These are phyloP conservation scores for Boletus albobrunnescens DNA, from an alignment of 1,284 basidiomycete species.

Conservation along the genomic window DNA sequence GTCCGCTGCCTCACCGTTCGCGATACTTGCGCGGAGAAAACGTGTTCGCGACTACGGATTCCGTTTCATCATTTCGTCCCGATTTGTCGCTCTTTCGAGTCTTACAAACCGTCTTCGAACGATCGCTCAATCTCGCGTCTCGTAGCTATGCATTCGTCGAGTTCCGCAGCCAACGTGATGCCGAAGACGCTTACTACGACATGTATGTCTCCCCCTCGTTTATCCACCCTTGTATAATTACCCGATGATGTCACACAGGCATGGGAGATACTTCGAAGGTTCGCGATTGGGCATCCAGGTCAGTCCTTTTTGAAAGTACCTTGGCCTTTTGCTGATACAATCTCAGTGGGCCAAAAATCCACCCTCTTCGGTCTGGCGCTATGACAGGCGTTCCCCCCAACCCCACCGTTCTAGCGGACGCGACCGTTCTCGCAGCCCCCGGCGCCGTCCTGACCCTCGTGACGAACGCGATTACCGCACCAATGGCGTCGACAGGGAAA, in stretches of 20 bases:
- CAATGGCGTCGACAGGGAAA: slow-evolving; percentile 42
- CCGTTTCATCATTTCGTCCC: slow-evolving; percentile 29
- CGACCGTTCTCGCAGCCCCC: slow-evolving; percentile 45
- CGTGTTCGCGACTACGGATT: slow-evolving; percentile 26
- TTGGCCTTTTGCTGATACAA: not conserved
- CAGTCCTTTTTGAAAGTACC: slow-evolving; percentile 14
- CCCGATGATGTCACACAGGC: slow-evolving; percentile 47
- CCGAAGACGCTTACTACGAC: slow-evolving; percentile 87
- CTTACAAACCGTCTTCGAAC: slow-evolving; percentile 32
- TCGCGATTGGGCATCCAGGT: slow-evolving; percentile 79
- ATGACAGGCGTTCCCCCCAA: slow-evolving; percentile 59
- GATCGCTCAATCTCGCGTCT: slow-evolving; percentile 66
- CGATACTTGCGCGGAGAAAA: slow-evolving; percentile 25
- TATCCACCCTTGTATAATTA: slow-evolving; percentile 10
- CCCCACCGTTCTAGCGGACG: slow-evolving; percentile 44
- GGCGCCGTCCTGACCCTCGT: slow-evolving; percentile 34
- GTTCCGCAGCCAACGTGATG: slow-evolving; percentile 78
- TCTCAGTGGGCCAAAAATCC: slow-evolving; percentile 87
- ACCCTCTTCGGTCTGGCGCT: slow-evolving; percentile 83
- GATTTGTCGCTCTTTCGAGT: slow-evolving; percentile 31
- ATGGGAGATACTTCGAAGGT: slow-evolving; percentile 80
- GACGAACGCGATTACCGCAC: slow-evolving; percentile 42
- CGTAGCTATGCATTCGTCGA: slow-evolving; percentile 90
- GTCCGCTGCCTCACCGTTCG: slow-evolving; percentile 33
- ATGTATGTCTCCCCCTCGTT: slow-evolving; percentile 59